Base-by-base conservation (phyloP, 2,329 filamentous ascomycete species). In the Aspergillus bombycis region DNA sequence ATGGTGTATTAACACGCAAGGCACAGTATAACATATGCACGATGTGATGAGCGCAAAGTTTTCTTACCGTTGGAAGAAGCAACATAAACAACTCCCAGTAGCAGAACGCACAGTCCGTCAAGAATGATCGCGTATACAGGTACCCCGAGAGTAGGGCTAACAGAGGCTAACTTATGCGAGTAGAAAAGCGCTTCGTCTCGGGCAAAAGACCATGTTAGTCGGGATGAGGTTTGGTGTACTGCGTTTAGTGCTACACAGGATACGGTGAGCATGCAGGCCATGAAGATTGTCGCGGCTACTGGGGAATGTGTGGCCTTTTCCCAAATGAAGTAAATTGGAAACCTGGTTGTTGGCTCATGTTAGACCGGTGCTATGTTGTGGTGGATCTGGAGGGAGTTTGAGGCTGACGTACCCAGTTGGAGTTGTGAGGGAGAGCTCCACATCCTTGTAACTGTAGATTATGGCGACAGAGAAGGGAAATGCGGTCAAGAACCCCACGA, bases 191-290 rank as follows among this genome's bases (percentile, higher is more conserved):
- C 74, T 23, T 73, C 64, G 59, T 76, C 74, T 32, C 74, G 72
- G 2, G 74, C 72, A n/a, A 76, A 75, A 7, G 73, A 75, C 74
- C 73, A 76, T 32, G 72, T 73, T 59, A 75, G 68, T 58, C 74
- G 70, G 21, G 73, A 75, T 41, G 73, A 67, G 9, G 74, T 75
- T 30, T 71, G 69, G 48, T 71, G 68, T 1, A 71, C 68, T 36
- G 68, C 69, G 21, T 65, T 70, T 4, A 71, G 60, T n/a, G 69
- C 69, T 9, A 70, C 46, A 36, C 61, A 65, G 48, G 67, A 67
- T 45, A 70, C 55, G 21, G 58, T 46, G 48, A 70, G 62, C 10
- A 67, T 50, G 21, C 54, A 61, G 12, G 64, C 65, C 68, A 70
- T 70, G 59, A 68, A 71, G 28, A 67, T 60, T 28, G 68, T 69